Evolutionary conservation across 2,329 filamentous ascomycete genomes (phyloP).

Genomic region (Clarireedia homoeocarpa): DNA sequence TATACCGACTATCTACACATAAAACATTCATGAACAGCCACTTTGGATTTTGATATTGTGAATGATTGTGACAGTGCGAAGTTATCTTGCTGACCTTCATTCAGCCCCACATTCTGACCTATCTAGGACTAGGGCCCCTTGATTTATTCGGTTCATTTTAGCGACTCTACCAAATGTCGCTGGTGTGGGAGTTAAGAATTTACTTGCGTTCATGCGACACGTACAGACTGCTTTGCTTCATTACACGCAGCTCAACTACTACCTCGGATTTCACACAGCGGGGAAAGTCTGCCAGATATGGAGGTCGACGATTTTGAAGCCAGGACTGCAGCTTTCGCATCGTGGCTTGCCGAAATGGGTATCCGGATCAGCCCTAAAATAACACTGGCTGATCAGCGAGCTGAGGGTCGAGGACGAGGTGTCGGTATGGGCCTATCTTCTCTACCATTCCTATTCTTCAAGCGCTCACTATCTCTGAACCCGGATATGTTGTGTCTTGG

Average conservation of each 20-base stretch:
- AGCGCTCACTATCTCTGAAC: neutral
- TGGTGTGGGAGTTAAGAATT: constrained; percentile 6
- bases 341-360: constrained; percentile 47
- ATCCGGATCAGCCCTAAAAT: constrained; percentile 51
- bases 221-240: neutral
- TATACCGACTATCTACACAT: neutral
- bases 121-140: constrained; percentile 5
- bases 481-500: too few species aligned
- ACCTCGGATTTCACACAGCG: neutral
- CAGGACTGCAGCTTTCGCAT: constrained; percentile 43
- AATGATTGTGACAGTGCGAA: constrained; percentile 5
- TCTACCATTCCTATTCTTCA: neutral
- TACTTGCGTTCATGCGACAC: neutral
- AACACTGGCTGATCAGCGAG: constrained; percentile 47
- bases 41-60: neutral
- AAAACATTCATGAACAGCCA: neutral
- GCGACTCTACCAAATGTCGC: constrained; percentile 2
- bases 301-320: constrained; percentile 33
- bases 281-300: constrained; percentile 14
- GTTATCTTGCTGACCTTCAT: constrained; percentile 7
- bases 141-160: constrained; percentile 9
- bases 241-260: constrained; percentile 1
- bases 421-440: constrained; percentile 38
- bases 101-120: neutral
- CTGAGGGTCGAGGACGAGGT: constrained; percentile 49